Conservation (phyloP, 2,329 filamentous ascomycete genomes). For the Stromatinia cepivora region DNA sequence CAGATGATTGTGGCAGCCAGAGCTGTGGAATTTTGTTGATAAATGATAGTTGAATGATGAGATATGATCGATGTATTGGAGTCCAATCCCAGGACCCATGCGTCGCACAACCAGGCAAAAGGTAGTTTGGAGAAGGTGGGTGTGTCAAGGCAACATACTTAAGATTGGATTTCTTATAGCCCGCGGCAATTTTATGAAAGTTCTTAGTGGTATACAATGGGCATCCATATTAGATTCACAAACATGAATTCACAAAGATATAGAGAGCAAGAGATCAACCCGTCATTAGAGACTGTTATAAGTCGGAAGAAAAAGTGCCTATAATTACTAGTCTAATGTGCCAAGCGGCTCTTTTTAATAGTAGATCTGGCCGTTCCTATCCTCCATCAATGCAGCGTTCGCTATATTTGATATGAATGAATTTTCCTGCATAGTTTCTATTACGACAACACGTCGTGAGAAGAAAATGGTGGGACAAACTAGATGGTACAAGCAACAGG, state of each 20-base stretch:
- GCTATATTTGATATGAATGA: not conserved
- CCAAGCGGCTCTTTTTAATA: not conserved
- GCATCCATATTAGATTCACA: not conserved
- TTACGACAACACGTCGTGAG: not conserved
- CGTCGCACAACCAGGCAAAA: not conserved
- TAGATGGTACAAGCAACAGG: not conserved
- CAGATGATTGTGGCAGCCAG: constrained; percentile 24
- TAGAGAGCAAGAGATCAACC: not conserved
- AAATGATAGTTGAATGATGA: not conserved
- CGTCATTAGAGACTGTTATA: not conserved
- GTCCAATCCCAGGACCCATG: not conserved
- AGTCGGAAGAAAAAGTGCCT: not conserved
- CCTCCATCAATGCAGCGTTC: not conserved
- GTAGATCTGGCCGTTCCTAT: no score
- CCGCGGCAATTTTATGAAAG: not conserved
- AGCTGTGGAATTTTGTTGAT: not conserved
- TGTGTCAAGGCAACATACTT: not conserved
- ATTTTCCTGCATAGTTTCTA: not conserved
- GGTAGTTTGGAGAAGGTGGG: not conserved
- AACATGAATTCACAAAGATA: not conserved
- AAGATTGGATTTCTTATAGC: not conserved
- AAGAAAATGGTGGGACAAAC: not conserved
- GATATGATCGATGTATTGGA: not conserved
- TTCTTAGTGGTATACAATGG: not conserved
- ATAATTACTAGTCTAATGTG: not conserved